These are phyloP conservation scores for Sporisorium scitamineum DNA, from an alignment of 1,284 basidiomycete genomes.

Conservation along the genomic window DNA sequence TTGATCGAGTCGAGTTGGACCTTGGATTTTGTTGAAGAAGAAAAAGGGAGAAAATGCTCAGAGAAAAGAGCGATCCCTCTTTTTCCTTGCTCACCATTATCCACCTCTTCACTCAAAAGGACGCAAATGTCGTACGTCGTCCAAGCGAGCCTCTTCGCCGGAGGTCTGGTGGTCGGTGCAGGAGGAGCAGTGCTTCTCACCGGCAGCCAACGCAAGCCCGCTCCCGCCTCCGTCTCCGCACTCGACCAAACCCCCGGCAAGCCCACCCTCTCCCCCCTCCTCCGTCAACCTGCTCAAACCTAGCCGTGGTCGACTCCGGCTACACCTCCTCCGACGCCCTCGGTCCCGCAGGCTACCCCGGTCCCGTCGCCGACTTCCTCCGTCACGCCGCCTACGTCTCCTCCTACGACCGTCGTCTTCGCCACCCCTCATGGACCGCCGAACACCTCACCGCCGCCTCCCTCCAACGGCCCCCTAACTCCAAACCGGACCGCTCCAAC, in stretches of 20 bases:
- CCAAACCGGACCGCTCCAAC: conserved; percentile 71
- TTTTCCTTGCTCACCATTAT: background rate
- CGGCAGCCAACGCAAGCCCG: conserved; percentile 13
- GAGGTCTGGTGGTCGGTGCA: conserved; percentile 80
- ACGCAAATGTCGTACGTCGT: conserved; percentile 83
- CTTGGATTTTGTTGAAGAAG: conserved; percentile 12
- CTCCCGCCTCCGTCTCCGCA: conserved; percentile 3
- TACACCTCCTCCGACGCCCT: conserved; percentile 28
- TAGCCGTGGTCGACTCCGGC: conserved; percentile 29
- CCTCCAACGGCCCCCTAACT: conserved; percentile 41
- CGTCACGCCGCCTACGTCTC: conserved; percentile 85
- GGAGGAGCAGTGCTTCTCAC: conserved; percentile 65
- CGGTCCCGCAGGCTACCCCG: conserved; percentile 69
- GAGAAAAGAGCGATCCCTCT: background rate
- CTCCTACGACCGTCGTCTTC: conserved; percentile 87
- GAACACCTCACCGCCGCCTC: conserved; percentile 86
- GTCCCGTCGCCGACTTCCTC: conserved; percentile 84
- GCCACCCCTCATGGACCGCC: conserved; percentile 95
- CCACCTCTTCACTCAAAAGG: background rate
- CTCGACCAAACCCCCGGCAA: conserved; percentile 2
- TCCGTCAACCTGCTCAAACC: conserved; percentile 8
- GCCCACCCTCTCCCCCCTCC: conserved; percentile 11
- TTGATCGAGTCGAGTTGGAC: conserved; percentile 14
- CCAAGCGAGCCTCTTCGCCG: conserved; percentile 85
- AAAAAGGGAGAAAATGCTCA: conserved; percentile 4